phyloP scores from a whole-genome alignment of 1,139 yeast genomes.

The Taphrina confusa region DNA sequence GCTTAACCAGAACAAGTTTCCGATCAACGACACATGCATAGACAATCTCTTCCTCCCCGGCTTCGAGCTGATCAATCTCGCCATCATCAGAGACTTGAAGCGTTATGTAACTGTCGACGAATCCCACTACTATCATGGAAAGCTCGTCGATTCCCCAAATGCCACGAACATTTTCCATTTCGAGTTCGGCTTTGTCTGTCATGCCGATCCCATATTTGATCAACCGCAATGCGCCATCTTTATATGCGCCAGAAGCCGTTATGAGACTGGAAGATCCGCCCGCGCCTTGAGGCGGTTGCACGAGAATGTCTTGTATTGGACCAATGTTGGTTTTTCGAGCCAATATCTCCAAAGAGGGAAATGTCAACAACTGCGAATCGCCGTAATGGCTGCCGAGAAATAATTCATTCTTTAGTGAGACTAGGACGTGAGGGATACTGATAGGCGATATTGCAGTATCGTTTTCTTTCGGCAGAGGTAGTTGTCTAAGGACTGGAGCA shows the following conservation, averaged over 20 bases:
- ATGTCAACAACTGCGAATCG: slow-evolving; percentile 39
- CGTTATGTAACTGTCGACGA: slow-evolving; percentile 38
- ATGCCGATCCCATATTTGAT: slow-evolving; percentile 41
- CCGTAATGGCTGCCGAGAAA: slow-evolving; percentile 42
- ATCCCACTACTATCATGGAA: slow-evolving; percentile 37
- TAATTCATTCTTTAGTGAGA: slow-evolving; percentile 32
- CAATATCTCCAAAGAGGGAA: slow-evolving; percentile 35
- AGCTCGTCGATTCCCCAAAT: slow-evolving; percentile 27
- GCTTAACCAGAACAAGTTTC: slow-evolving; percentile 25
- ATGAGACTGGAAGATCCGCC: slow-evolving; percentile 37
- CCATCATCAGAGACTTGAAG: slow-evolving; percentile 35
- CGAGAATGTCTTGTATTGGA: slow-evolving; percentile 41
- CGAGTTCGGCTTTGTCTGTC: slow-evolving; percentile 36
- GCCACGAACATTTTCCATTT: slow-evolving; percentile 31
- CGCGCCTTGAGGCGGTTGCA: slow-evolving; percentile 30
- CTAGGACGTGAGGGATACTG: slow-evolving; percentile 37
- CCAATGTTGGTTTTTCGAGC: slow-evolving; percentile 39
- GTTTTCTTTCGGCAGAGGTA: slow-evolving; percentile 21
- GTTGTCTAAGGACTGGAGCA: slow-evolving; percentile 6
- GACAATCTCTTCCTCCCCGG: slow-evolving; percentile 37
- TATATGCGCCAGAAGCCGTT: slow-evolving; percentile 42
- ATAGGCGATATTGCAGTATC: slow-evolving; percentile 38
- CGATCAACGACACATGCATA: slow-evolving; percentile 8
- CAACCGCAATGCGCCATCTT: slow-evolving; percentile 40
- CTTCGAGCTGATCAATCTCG: slow-evolving; percentile 36